Base-by-base conservation (phyloP, 768 basidiomycete genomes). In the Pleurotus pulmonarius region DNA sequence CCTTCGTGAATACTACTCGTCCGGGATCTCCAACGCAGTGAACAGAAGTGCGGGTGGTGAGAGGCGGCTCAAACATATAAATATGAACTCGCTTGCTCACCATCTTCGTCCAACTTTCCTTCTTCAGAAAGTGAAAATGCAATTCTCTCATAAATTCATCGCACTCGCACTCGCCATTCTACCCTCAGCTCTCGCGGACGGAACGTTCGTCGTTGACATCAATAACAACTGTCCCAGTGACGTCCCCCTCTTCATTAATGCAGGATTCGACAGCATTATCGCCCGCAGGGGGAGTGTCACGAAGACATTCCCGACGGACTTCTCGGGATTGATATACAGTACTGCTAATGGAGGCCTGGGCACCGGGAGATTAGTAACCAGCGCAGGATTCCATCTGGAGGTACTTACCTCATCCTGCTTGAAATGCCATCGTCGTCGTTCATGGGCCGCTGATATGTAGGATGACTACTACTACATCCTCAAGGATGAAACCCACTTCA, bases 381-480 rank as follows among this genome's bases (percentile, higher is more conserved):
- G 62, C n/a, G 67, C 65, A n/a, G 65, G 64, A 1, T 68, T 68
- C 46, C 63, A 47, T 34, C 56, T 57, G 20, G 62, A 60, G 56
- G 61, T 43, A n/a, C n/a, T n/a, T n/a, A n/a, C n/a, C n/a, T n/a
- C n/a, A n/a, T n/a, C n/a, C n/a, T n/a, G n/a, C n/a, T n/a, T n/a
- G n/a, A n/a, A n/a, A n/a, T n/a, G n/a, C n/a, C n/a, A n/a, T n/a
- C n/a, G n/a, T n/a, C n/a, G n/a, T n/a, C n/a, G n/a, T n/a, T n/a
- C n/a, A n/a, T n/a, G n/a, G n/a, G n/a, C n/a, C n/a, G n/a, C n/a
- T n/a, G n/a, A n/a, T n/a, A 12, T 41, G 8, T 25, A 70, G 66
- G 49, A 58, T 5, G 46, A 61, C 24, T 64, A 65, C 49, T 74
- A 72, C 55, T 73, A 70, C 44, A 63, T 73, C 16, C 68, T 71